phyloP scores from a whole-genome alignment of 768 basidiomycete genomes.

The Solioccasus polychromus region DNA sequence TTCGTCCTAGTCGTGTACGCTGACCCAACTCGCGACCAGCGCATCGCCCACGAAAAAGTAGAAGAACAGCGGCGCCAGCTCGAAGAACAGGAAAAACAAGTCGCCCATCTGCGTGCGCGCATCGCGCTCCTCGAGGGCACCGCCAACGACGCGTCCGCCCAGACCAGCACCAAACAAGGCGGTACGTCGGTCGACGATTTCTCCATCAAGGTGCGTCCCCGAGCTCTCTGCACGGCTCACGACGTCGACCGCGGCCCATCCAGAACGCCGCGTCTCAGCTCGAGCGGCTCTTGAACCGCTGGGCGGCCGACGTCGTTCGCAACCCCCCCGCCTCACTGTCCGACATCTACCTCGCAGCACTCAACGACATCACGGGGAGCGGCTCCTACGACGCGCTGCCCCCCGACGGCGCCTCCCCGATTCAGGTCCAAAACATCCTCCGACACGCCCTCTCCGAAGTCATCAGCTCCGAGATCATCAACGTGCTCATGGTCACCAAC shows the following conservation, averaged over 20 bases:
- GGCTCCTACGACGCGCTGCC: slow-evolving; percentile 39
- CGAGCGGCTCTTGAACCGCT: slow-evolving; percentile 81
- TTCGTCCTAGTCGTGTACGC: background rate
- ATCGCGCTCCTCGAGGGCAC: slow-evolving; percentile 72
- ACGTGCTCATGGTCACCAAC: slow-evolving; percentile 84
- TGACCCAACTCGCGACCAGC: slow-evolving; percentile 28
- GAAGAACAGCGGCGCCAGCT: slow-evolving; percentile 77
- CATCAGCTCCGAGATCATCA: slow-evolving; percentile 73
- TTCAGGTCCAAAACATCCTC: slow-evolving; percentile 76
- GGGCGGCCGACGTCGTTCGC: slow-evolving; percentile 76
- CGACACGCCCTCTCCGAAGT: slow-evolving; percentile 79
- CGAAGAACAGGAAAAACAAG: slow-evolving; percentile 81
- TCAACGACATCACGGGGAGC: slow-evolving; percentile 55
- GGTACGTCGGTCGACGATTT: slow-evolving; percentile 80
- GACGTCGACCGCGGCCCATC: background rate
- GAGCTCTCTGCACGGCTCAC: background rate
- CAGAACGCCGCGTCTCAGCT: slow-evolving; percentile 81
- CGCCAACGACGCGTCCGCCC: slow-evolving; percentile 39
- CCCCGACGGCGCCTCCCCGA: slow-evolving; percentile 46
- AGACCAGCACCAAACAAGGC: slow-evolving; percentile 34
- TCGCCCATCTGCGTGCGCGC: slow-evolving; percentile 66
- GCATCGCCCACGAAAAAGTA: slow-evolving; percentile 86
- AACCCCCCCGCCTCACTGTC: slow-evolving; percentile 51
- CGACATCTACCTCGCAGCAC: slow-evolving; percentile 53
- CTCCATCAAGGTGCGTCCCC: slow-evolving; percentile 68